Base-by-base conservation (phyloP, 1,284 basidiomycete genomes). In the Ustilago hordei region DNA sequence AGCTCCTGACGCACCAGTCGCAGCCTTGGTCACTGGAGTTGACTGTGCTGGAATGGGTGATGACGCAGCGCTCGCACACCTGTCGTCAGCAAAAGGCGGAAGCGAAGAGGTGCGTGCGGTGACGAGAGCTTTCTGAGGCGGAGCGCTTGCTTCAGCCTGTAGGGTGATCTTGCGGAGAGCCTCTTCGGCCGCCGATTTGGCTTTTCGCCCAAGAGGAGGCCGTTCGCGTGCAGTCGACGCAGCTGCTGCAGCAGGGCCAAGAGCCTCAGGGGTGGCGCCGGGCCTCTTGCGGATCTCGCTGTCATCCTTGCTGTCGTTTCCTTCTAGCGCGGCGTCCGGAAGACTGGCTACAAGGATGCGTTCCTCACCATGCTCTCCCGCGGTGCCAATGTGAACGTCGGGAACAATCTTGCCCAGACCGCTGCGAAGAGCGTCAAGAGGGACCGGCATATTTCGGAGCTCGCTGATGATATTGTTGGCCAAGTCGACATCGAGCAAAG, bases 381-480 rank as follows among this genome's bases (percentile, higher is more conserved):
- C 70, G 4, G 75, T 78, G n/a, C 75, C 75, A 31, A 73, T 72
- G 17, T 63, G 36, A 11, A 35, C 61, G 19, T 72, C 69, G 0
- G 74, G 69, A 5, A 68, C 28, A 4, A 72, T 62, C 15, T 54
- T 50, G 4, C 66, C 75, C 8, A 64, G 45, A 15, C 69, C 75
- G 17, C 45, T 65, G 32, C 60, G 64, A 12, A 76, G 62, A 19
- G 55, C 50, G 34, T 76, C 65, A 2, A 73, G 56, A 2, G 76
- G 76, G 0, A 81, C 61, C 6, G 79, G 72, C 75, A 83, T 80
- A 4, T 65, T 39, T 4, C 82, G 63, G 28, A 84, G 74, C 54
- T 81, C 70, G 38, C 64, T 79, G 64, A 84, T 82, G 64, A 84
- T 82, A 38, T 68, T 75, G 60, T 80, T 81, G 43, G 82, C 82